phyloP scores from a whole-genome alignment of 495 filamentous ascomycete species.

The Parathielavia appendiculata region DNA sequence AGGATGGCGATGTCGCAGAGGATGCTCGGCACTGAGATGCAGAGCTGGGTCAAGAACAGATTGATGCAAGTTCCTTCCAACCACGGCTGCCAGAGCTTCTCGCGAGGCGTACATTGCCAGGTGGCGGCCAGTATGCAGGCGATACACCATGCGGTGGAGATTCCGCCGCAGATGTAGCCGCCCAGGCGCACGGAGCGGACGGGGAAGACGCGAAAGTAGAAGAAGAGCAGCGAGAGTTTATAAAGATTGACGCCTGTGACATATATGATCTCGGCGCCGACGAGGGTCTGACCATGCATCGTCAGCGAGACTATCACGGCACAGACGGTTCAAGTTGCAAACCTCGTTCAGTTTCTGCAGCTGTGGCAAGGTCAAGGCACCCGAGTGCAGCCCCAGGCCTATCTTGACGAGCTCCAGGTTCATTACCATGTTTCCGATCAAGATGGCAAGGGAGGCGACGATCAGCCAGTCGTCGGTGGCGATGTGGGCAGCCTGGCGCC shows the following conservation, averaged over 20 bases:
- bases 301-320: neutral
- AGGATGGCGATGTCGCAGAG: slow-evolving; percentile 12
- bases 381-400: slow-evolving; percentile 8
- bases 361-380: neutral
- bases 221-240: slow-evolving; percentile 9
- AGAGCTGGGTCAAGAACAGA: slow-evolving; percentile 9
- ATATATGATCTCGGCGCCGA: slow-evolving; percentile 12
- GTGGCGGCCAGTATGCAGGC: slow-evolving; percentile 10
- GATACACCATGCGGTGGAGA: slow-evolving; percentile 7
- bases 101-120: slow-evolving; percentile 7
- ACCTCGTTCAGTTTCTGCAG: slow-evolving; percentile 9
- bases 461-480: slow-evolving; percentile 8
- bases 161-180: slow-evolving; percentile 12
- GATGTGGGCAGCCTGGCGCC: slow-evolving; percentile 5
- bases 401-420: slow-evolving; percentile 1
- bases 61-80: slow-evolving; percentile 9
- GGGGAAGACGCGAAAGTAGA: slow-evolving; percentile 13
- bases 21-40: slow-evolving; percentile 12
- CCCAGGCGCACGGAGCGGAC: slow-evolving; percentile 10
- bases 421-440: slow-evolving; percentile 12
- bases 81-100: slow-evolving; percentile 7
- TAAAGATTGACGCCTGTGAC: slow-evolving; percentile 10
- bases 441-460: neutral
- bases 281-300: neutral
- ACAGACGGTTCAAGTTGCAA: no score